phyloP scores from a whole-genome alignment of 495 filamentous ascomycete genomes.

The Tuber microsphaerosporum region DNA sequence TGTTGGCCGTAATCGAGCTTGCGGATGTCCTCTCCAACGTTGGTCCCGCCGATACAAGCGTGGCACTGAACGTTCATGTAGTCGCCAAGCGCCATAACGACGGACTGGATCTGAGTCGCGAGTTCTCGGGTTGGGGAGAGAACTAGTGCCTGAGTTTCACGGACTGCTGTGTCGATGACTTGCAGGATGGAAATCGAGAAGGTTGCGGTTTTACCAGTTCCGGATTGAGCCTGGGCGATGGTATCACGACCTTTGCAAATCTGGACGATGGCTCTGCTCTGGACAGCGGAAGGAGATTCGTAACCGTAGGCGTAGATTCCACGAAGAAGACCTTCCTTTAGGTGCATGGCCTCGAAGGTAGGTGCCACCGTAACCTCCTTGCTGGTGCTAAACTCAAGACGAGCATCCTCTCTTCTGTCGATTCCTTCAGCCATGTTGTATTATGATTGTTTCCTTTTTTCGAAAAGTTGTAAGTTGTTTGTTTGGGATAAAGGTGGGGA shows the following conservation, averaged over 20 bases:
- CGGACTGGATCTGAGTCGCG: slow-evolving; percentile 94
- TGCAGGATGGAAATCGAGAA: slow-evolving; percentile 98
- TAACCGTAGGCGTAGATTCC: slow-evolving; percentile 99
- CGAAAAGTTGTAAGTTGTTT: neutral
- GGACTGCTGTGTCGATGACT: slow-evolving; percentile 75
- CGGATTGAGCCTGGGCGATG: slow-evolving; percentile 98
- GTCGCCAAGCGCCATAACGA: slow-evolving; percentile 93
- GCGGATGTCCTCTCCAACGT: slow-evolving; percentile 92
- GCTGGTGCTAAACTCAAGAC: slow-evolving; percentile 94
- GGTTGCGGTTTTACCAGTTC: slow-evolving; percentile 97
- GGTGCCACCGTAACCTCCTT: slow-evolving; percentile 89
- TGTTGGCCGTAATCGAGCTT: slow-evolving; percentile 96
- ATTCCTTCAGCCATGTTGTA: slow-evolving; percentile 81
- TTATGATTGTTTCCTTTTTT: neutral
- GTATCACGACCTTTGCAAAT: slow-evolving; percentile 98
- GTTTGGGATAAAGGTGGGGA: neutral
- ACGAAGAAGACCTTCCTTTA: slow-evolving; percentile 91
- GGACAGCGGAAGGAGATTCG: slow-evolving; percentile 92
- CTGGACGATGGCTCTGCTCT: slow-evolving; percentile 95
- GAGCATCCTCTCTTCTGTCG: slow-evolving; percentile 88
- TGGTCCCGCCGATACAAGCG: slow-evolving; percentile 96
- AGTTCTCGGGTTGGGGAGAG: slow-evolving; percentile 97
- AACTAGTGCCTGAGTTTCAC: slow-evolving; percentile 88
- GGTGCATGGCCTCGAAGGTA: slow-evolving; percentile 67
- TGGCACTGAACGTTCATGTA: slow-evolving; percentile 99